Percentiles rank a stretch among this genome's conserved stretches.
These are phyloP conservation scores for Auricularia sp. DNA, from an alignment of 768 basidiomycete species.

Conservation along the genomic window DNA sequence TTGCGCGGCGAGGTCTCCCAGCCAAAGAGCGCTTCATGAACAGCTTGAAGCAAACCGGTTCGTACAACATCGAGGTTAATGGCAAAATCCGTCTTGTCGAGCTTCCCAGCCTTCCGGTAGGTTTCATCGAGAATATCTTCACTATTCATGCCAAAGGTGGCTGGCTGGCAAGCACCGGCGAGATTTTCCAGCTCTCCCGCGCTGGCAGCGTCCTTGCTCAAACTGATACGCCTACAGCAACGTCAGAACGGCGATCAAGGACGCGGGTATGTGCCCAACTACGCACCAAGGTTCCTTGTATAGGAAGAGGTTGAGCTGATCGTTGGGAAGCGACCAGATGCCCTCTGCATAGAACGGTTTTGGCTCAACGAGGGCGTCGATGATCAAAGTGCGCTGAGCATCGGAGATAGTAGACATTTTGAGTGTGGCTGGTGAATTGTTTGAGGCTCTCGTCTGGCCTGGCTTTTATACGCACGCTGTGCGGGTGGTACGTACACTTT, in stretches of 20 bases:
- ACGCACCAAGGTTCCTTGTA: background rate
- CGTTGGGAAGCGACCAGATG: background rate
- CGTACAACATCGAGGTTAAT: conserved; percentile 21
- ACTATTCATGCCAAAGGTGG: conserved; percentile 28
- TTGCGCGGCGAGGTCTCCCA: background rate
- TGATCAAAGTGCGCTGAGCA: background rate
- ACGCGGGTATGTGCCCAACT: background rate
- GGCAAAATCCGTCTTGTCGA: conserved; percentile 28
- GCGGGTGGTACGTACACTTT: too few species aligned
- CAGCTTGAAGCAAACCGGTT: conserved; percentile 15
- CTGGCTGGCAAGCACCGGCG: conserved; percentile 26
- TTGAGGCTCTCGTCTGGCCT: too few species aligned
- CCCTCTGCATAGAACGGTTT: background rate
- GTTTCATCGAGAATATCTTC: conserved; percentile 33
- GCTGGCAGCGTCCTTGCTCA: conserved; percentile 1
- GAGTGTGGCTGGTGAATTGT: background rate
- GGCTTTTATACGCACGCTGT: too few species aligned
- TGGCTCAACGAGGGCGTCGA: background rate
- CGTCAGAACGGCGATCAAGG: background rate
- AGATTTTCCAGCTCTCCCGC: conserved; percentile 18
- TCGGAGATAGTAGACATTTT: background rate
- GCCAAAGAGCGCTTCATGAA: background rate
- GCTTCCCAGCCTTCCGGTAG: conserved; percentile 38
- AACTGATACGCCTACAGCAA: conserved; percentile 7
- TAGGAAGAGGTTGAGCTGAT: background rate